phyloP scores from a whole-genome alignment of 768 basidiomycete genomes.

The Suillus clintonianus region DNA sequence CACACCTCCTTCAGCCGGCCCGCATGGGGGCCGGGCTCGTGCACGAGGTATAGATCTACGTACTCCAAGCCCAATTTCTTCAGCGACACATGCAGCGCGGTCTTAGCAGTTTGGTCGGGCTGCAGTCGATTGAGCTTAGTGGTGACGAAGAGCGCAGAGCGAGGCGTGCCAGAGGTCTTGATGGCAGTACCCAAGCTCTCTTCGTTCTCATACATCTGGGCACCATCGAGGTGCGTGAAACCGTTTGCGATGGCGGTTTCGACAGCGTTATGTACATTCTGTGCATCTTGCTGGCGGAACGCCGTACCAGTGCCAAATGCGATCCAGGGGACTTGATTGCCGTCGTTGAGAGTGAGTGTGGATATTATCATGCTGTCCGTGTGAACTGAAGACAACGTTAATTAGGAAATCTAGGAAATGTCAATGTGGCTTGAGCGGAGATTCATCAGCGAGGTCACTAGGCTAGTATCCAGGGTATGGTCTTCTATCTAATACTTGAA shows the following conservation, averaged over 20 bases:
- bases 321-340: slow-evolving; percentile 37
- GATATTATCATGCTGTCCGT: slow-evolving; percentile 20
- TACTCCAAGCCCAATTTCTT: slow-evolving; percentile 38
- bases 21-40: slow-evolving; percentile 30
- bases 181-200: slow-evolving; percentile 36
- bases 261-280: slow-evolving; percentile 8
- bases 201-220: slow-evolving; percentile 19
- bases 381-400: too few species aligned
- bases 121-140: slow-evolving; percentile 54
- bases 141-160: slow-evolving; percentile 47
- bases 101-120: slow-evolving; percentile 49
- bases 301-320: slow-evolving; percentile 36
- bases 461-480: not conserved
- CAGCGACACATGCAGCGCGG: slow-evolving; percentile 9
- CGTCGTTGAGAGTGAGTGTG: slow-evolving; percentile 37
- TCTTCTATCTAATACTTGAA: not conserved
- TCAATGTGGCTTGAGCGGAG: not conserved
- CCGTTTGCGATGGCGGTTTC: slow-evolving; percentile 35
- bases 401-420: not conserved
- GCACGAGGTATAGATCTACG: slow-evolving; percentile 49
- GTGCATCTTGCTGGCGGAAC: slow-evolving; percentile 29
- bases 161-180: slow-evolving; percentile 30
- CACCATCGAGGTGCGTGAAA: slow-evolving; percentile 17
- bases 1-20: slow-evolving; percentile 42
- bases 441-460: not conserved